These are phyloP conservation scores for Aspergillus asperescens DNA, from an alignment of 495 filamentous ascomycete genomes.

Conservation along the genomic window DNA sequence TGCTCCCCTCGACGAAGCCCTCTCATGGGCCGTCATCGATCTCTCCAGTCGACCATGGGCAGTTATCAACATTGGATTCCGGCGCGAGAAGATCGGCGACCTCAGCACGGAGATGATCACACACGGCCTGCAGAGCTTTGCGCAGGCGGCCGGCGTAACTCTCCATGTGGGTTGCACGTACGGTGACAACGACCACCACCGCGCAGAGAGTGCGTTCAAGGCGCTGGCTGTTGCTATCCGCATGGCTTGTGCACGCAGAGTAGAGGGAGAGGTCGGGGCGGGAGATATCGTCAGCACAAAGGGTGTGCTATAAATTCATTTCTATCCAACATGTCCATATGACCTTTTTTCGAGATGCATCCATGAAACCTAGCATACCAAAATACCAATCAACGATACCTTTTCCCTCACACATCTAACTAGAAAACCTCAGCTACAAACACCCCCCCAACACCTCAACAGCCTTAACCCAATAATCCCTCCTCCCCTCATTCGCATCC, in stretches of 20 bases:
- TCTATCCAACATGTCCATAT: background rate
- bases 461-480: slow-evolving; percentile 51
- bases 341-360: background rate
- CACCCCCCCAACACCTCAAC: slow-evolving; percentile 31
- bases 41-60: slow-evolving; percentile 84
- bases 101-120: slow-evolving; percentile 95
- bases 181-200: slow-evolving; percentile 92
- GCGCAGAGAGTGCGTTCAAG: slow-evolving; percentile 97
- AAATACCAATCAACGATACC: background rate
- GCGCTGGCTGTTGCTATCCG: slow-evolving; percentile 81
- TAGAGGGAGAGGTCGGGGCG: slow-evolving; percentile 68
- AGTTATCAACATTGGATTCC: slow-evolving; percentile 74
- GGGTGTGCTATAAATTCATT: slow-evolving; percentile 58
- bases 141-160: slow-evolving; percentile 83
- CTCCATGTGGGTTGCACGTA: slow-evolving; percentile 85
- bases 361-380: background rate
- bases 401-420: background rate
- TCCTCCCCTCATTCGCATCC: slow-evolving; percentile 42
- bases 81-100: slow-evolving; percentile 87
- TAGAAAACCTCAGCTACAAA: background rate
- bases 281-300: slow-evolving; percentile 94
- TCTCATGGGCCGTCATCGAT: slow-evolving; percentile 90
- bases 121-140: slow-evolving; percentile 90
- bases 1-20: slow-evolving; percentile 88
- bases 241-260: slow-evolving; percentile 64